Evolutionary conservation across 371 early-diverging fungal species (phyloP).

Genomic region (Phascolomyces articulosus): DNA sequence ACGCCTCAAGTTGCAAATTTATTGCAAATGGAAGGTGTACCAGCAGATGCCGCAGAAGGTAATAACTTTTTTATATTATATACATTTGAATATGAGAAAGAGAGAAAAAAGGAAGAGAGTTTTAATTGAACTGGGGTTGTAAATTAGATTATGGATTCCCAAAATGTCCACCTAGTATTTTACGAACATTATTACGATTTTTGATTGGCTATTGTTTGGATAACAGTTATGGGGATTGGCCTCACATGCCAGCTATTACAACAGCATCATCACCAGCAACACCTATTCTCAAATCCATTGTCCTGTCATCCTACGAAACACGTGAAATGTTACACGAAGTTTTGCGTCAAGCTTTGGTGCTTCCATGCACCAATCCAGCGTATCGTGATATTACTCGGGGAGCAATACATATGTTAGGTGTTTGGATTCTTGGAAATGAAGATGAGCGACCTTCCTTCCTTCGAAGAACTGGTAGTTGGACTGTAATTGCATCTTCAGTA

Average conservation of each 20-base stretch:
- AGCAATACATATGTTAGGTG: slow-evolving; percentile 72
- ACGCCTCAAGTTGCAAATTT: slow-evolving; percentile 66
- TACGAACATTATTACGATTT: slow-evolving; percentile 70
- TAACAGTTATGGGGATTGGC: slow-evolving; percentile 40
- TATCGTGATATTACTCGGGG: slow-evolving; percentile 71
- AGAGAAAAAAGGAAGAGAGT: too few relatives aligned
- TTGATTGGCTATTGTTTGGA: slow-evolving; percentile 65
- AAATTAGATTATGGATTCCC: slow-evolving; percentile 58
- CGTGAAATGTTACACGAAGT: slow-evolving; percentile 81
- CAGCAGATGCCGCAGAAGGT: slow-evolving; percentile 4
- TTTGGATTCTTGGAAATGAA: slow-evolving; percentile 71
- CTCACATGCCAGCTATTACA: slow-evolving; percentile 32
- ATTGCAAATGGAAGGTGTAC: slow-evolving; percentile 39
- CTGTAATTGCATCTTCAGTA: slow-evolving; percentile 17
- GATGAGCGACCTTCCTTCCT: slow-evolving; percentile 71
- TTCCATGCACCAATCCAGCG: slow-evolving; percentile 57
- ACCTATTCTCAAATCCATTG: slow-evolving; percentile 69
- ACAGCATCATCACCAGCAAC: slow-evolving; percentile 63
- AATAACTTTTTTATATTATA: not conserved
- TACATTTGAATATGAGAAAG: too few relatives aligned
- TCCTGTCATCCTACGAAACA: slow-evolving; percentile 66
- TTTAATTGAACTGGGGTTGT: too few relatives aligned
- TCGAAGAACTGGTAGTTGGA: slow-evolving; percentile 43
- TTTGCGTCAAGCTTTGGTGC: slow-evolving; percentile 66
- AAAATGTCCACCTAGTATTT: slow-evolving; percentile 73